Evolutionary conservation across 148 eudicot species (phyloP), one percentile per base, ranked within the genome.

Genomic region (Rhododendron vialii): DNA sequence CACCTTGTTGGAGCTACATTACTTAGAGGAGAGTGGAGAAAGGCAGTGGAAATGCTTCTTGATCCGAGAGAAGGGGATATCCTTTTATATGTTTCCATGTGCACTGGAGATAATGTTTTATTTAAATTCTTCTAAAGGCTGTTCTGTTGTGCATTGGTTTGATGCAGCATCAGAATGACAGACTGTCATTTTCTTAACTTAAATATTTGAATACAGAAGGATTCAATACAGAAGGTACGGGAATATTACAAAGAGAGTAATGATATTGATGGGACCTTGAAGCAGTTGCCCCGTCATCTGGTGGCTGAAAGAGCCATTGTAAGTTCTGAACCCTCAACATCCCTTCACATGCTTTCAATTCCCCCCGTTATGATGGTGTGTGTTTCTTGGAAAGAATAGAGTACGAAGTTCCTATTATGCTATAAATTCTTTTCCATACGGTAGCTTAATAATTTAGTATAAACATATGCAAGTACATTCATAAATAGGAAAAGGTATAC

Each of bases 41-140:
- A 85, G 51, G 98, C 95, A 45, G 92, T 95, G 51, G 88, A 85
- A 88, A 74, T 96, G 98, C 91, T 96, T 89, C 96, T 96, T 90
- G 99, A 96, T 89, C 99, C 99, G 78, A 93, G 98, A 90, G 98
- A 96, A 84, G 98, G 98, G 88, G 99, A 96, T 96, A 96, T 96
- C 99, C 98, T 95, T 95, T 84, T 26, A 6, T 67, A 59, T 83
- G 63, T 43, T 65, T 85, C 7, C 86, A 24, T 65, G 74, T 41
- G 33, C 84, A 71, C 24, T 86, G 57, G 33, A 83, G 86, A 82
- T 11, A 33, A 82, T 28, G 43, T 67, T 9, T 14, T 83, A 69
- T 84, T 24, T 13, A 57, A 65, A 35, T 76, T 45, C 83, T 45
- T 87, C 77, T 50, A 81, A 51, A 36, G 53, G 61, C 55, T 41